A percentile compares a stretch with the other conserved stretches of the same genome.
phyloP scores from a whole-genome alignment of 345 rosid species.

The Populus alba region DNA sequence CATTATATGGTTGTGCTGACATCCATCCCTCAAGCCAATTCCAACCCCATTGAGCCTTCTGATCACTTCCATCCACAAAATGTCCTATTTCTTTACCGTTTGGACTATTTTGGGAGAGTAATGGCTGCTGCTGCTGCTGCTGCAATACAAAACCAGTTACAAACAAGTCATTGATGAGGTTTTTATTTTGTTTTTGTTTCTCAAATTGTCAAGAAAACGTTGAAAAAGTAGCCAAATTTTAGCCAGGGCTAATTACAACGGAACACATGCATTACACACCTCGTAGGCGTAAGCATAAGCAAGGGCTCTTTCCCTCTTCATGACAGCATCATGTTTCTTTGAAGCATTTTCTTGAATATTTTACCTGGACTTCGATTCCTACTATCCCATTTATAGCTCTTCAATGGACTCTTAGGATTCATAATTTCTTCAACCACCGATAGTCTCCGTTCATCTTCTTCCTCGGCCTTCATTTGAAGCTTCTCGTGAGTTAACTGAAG shows the following conservation, averaged over 20 bases:
- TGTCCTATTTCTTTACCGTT: constrained; percentile 36
- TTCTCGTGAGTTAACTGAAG: constrained; percentile 61
- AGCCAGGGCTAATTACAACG: neutral
- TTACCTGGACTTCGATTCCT: constrained; percentile 41
- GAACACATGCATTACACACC: constrained; percentile 32
- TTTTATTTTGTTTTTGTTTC: neutral
- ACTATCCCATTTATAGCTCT: constrained; percentile 36
- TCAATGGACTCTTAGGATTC: constrained; percentile 31
- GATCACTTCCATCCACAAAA: constrained; percentile 39
- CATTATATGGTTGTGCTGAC: constrained; percentile 66
- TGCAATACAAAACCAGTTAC: neutral
- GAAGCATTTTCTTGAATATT: constrained; percentile 33
- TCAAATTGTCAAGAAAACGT: neutral
- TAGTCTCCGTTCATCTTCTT: constrained; percentile 22
- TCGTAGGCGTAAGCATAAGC: constrained; percentile 91
- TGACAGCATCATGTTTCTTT: constrained; percentile 52
- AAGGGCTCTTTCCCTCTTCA: constrained; percentile 82
- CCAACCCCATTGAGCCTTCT: constrained; percentile 76
- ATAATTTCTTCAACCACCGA: neutral
- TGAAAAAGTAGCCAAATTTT: neutral
- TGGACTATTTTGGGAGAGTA: constrained; percentile 20
- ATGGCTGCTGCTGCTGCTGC: constrained; percentile 31
- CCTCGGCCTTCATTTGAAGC: constrained; percentile 28
- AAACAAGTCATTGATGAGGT: too few relatives aligned
- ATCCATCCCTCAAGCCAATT: constrained; percentile 97